Evolutionary conservation across 306 rosid genomes (phyloP), one percentile per base, ranked within the genome.

Genomic region (Cucumis melo): DNA sequence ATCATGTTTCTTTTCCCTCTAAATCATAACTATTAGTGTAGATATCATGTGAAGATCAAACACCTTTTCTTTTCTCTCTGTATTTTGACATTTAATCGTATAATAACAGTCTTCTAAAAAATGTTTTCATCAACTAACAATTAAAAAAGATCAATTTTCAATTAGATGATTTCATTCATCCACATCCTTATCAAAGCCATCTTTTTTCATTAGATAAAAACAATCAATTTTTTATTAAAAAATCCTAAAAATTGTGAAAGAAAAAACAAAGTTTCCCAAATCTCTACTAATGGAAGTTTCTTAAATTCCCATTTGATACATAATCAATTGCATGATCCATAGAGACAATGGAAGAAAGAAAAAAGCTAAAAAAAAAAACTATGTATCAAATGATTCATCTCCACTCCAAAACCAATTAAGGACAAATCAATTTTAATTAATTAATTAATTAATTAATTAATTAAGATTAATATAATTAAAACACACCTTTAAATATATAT

Each of bases 401-500:
- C 73, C 68, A 62, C 42, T 62, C 68, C 68, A 62, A 62, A 62
- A 61, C 42, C 68, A 27, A 32, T 32, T 32, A 32, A 62, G 41
- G 8, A 64, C 48, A 64, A 64, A 64, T 17, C 21, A 16, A 16
- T 36, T 38, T 32, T 64, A 7, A 46, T 46, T 46, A 11, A 13
- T 46, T 17, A 63, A 34, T n/a, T n/a, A n/a, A n/a, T n/a, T n/a
- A n/a, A n/a, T 32, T 64, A 7, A 46, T 46, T 46, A 11, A 13
- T 46, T 17, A 63, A 34, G 17, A 29, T 29, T 62, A 27, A 27
- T 63, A 27, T 32, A 6, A 63, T 34, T 17, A 32, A 32, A 32
- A 32, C 42, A 32, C 32, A 27, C 32, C 21, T 63, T 63, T 62
- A 84, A 86, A 77, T n/a, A n/a, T n/a, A n/a, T n/a, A n/a, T n/a